Conservation (phyloP, 2,329 filamentous ascomycete species). For the Spiromastix sp. region DNA sequence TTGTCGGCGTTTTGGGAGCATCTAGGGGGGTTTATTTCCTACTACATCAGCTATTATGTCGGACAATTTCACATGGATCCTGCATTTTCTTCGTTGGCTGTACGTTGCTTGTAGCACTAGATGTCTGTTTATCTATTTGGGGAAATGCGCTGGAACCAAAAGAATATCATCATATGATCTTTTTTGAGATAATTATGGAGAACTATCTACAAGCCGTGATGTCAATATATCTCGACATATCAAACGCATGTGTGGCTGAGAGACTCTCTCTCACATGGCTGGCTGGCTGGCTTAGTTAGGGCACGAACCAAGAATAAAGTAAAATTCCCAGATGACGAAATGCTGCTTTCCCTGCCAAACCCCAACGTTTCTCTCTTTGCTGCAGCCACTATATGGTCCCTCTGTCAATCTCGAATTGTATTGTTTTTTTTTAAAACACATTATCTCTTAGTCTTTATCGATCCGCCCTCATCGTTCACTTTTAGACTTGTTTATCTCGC, state of each 20-base stretch:
- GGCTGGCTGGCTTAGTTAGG: not conserved
- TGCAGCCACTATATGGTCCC: no score
- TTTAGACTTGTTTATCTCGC: no score
- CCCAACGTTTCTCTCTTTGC: no score
- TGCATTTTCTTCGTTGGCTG: not conserved
- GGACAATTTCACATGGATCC: not conserved
- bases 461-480: no score
- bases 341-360: not conserved
- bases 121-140: no score
- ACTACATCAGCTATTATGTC: not conserved
- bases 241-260: not conserved
- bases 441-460: no score
- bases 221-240: not conserved
- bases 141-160: no score
- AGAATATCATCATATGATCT: no score
- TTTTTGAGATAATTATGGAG: no score
- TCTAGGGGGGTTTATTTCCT: conserved; percentile 1
- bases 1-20: conserved; percentile 4
- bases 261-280: not conserved
- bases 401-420: no score
- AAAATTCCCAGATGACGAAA: conserved; percentile 4
- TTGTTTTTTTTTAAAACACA: no score
- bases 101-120: conserved; percentile 2
- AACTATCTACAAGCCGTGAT: no score
- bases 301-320: not conserved